Evolutionary conservation across 768 basidiomycete species (phyloP), one percentile per base, ranked within the genome.

Genomic region (Termitomyces sp.): DNA sequence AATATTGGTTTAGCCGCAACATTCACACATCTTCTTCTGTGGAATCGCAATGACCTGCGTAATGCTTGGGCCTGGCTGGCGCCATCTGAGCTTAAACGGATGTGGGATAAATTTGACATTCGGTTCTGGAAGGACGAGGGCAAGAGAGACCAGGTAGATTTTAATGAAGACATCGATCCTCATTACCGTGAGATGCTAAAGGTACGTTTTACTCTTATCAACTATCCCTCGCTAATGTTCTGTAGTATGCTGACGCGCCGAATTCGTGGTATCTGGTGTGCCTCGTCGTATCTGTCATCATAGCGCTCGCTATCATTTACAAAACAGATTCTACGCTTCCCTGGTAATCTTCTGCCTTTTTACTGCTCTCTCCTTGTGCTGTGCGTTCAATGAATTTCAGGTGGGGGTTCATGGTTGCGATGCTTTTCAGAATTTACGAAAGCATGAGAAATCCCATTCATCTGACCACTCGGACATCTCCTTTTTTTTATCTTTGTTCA

Each of bases 161-260:
- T 64, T 8, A 44, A 72, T 22, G 64, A 62, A 26, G 71, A 74
- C 24, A 63, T 77, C 6, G 78, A 79, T 52, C 78, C 78, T 7
- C 77, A 79, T 60, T 79, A 79, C 58, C 66, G 66, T n/a, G 72
- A 79, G 58, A 79, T 79, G 78, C 67, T 78, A 15, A 79, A 78
- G 71, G 77, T 73, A 28, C 51, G 63, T 5, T 45, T 40, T 37
- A 12, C 40, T n/a, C 21, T 6, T 37, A 30, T 1, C n/a, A n/a
- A n/a, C n/a, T n/a, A n/a, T n/a, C 11, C 26, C 6, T 11, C 17
- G 2, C 44, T 51, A 15, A 58, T 10, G 48, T 22, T 46, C 40
- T 45, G 58, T 55, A 74, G 72, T 84, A 85, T 65, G 68, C 79
- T 14, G 81, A 84, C 62, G 77, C 74, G 2, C 82, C 81, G 0